Evolutionary conservation across 1,139 yeast species (phyloP).

Genomic region (Geotrichum aggregatum): DNA sequence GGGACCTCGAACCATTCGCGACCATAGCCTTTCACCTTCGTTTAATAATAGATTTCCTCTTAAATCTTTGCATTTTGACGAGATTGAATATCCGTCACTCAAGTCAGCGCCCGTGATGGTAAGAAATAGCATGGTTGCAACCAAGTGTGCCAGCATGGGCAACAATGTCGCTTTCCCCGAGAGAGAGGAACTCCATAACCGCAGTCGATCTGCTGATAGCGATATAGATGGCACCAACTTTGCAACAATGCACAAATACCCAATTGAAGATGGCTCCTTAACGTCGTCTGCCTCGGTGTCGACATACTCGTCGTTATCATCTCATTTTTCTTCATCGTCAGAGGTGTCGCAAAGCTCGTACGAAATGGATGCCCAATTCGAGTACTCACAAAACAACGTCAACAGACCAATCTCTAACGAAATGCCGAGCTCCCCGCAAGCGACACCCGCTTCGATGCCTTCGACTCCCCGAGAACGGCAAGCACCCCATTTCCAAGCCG

Average conservation of each 20-base stretch:
- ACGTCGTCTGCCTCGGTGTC: slow-evolving; percentile 17
- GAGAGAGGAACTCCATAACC: neutral
- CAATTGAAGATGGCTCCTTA: slow-evolving; percentile 13
- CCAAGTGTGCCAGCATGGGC: slow-evolving; percentile 4
- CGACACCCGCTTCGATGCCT: slow-evolving; percentile 1
- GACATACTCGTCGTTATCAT: slow-evolving; percentile 16
- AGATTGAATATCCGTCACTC: slow-evolving; percentile 10
- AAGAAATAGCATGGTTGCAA: neutral
- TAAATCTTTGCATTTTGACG: slow-evolving; percentile 11
- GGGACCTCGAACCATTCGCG: slow-evolving; percentile 20
- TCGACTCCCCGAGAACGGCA: slow-evolving; percentile 17
- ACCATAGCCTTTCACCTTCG: slow-evolving; percentile 9
- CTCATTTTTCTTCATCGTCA: slow-evolving; percentile 17
- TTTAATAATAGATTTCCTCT: slow-evolving; percentile 2
- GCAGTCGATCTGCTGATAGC: neutral
- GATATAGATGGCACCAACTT: neutral
- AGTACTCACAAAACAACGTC: neutral
- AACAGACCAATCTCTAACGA: neutral
- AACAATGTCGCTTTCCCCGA: neutral
- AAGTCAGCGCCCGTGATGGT: neutral
- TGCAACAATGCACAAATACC: neutral
- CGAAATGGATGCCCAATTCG: slow-evolving; percentile 3
- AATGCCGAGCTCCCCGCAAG: neutral
- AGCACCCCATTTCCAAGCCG: slow-evolving; percentile 18
- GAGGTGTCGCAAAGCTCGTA: neutral